Percentiles rank a stretch among this genome's conserved stretches.
phyloP scores from a whole-genome alignment of 176 grass and related monocot genomes.

The Themeda triandra region DNA sequence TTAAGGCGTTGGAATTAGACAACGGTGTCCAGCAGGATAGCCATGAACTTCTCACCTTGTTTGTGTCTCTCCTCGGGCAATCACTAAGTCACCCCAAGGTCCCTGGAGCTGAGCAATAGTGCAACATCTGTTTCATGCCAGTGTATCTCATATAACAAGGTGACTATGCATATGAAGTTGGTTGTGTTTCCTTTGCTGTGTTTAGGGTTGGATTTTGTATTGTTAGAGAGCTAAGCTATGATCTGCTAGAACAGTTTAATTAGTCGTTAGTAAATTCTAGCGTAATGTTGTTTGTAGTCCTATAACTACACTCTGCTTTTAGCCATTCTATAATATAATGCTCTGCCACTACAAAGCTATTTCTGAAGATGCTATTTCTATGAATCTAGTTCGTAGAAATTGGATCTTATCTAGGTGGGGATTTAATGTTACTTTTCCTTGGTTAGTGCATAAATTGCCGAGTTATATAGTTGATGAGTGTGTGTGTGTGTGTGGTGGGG shows the following conservation, averaged over 20 bases:
- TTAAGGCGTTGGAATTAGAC: no score
- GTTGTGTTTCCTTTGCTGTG: neutral
- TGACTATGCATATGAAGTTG: conserved; percentile 4
- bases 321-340: neutral
- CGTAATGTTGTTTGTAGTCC: neutral
- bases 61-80: conserved; percentile 82
- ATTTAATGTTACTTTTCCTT: no score
- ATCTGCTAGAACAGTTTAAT: neutral
- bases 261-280: neutral
- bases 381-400: no score
- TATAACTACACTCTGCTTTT: neutral
- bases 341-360: neutral
- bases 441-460: no score
- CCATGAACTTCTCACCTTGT: no score
- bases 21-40: no score
- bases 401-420: no score
- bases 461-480: no score
- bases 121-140: conserved; percentile 79
- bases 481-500: no score
- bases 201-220: neutral
- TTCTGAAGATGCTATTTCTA: neutral
- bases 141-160: conserved; percentile 83
- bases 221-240: neutral
- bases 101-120: conserved; percentile 60
- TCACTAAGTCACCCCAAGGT: conserved; percentile 83